phyloP scores from a whole-genome alignment of 257 asterid species.

The Penstemon eatonii region DNA sequence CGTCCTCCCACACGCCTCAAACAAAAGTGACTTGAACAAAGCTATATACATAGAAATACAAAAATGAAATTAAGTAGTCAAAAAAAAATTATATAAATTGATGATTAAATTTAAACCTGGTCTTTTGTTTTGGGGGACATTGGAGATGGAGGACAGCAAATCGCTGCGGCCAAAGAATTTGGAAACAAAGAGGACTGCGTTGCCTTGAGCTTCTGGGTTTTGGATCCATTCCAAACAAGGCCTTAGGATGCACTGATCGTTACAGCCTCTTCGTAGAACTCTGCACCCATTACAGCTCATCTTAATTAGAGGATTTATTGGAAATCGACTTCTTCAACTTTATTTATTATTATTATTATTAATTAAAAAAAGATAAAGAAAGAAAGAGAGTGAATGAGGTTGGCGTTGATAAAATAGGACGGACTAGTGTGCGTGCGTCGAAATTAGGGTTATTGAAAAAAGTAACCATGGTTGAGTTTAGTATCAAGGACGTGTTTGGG shows the following conservation, averaged over 20 bases:
- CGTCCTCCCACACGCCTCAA: constrained; percentile 87
- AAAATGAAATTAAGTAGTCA: background rate
- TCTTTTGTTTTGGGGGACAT: constrained; percentile 55
- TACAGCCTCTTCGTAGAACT: constrained; percentile 78
- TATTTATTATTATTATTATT: no score
- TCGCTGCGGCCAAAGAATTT: constrained; percentile 91
- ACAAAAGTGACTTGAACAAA: constrained; percentile 68
- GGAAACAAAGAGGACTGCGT: constrained; percentile 90
- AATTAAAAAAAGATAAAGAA: no score
- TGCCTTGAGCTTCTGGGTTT: constrained; percentile 60
- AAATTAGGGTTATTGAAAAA: constrained; percentile 21
- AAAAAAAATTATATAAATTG: no score
- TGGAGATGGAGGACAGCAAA: constrained; percentile 73
- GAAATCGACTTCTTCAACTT: no score
- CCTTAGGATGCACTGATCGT: constrained; percentile 60
- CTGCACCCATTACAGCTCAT: constrained; percentile 99
- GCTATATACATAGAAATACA: constrained; percentile 27
- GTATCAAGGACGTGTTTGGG: constrained; percentile 36
- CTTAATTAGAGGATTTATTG: no score
- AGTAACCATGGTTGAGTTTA: constrained; percentile 43
- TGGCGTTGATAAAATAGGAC: constrained; percentile 34
- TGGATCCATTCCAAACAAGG: constrained; percentile 83
- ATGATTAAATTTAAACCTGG: constrained; percentile 42
- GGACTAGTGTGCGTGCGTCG: constrained; percentile 16
- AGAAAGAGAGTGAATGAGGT: background rate